Percentiles rank a stretch among this genome's conserved stretches.
phyloP scores from a whole-genome alignment of 176 grass and related monocot species.

The Oryza coarctata region DNA sequence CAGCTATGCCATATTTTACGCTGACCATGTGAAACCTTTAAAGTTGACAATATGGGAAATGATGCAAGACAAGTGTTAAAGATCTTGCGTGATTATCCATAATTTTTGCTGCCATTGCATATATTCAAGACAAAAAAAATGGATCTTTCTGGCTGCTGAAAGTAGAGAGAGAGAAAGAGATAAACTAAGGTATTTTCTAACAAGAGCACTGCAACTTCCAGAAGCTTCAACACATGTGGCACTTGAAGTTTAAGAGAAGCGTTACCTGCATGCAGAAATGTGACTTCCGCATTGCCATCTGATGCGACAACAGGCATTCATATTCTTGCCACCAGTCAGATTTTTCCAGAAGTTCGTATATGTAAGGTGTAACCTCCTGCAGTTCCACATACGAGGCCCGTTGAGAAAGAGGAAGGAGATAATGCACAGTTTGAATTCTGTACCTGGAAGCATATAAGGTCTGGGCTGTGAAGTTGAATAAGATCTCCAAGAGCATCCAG shows the following conservation, averaged over 20 bases:
- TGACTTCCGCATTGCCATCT: constrained; percentile 44
- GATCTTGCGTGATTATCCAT: neutral
- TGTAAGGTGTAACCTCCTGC: constrained; percentile 82
- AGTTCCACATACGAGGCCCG: constrained; percentile 33
- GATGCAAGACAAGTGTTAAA: neutral
- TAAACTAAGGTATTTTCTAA: neutral
- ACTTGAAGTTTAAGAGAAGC: neutral
- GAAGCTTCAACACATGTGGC: neutral
- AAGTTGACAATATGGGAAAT: no score
- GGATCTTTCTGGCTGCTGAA: neutral
- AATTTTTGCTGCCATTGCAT: neutral
- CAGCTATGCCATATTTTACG: no score
- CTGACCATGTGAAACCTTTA: no score
- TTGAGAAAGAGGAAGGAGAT: constrained; percentile 1
- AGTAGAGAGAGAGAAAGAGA: neutral
- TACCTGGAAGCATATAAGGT: constrained; percentile 83
- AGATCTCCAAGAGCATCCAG: constrained; percentile 69
- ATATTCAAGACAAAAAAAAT: neutral
- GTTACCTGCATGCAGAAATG: constrained; percentile 93
- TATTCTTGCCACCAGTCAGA: constrained; percentile 86
- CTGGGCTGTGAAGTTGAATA: constrained; percentile 61
- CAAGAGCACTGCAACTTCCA: neutral
- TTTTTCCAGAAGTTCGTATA: constrained; percentile 61
- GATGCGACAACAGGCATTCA: constrained; percentile 51
- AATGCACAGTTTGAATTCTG: constrained; percentile 4